A percentile compares a stretch with the other conserved stretches of the same genome.
Conservation (phyloP, 352 stramenopile genomes). For the Globisporangium takayamanum region DNA sequence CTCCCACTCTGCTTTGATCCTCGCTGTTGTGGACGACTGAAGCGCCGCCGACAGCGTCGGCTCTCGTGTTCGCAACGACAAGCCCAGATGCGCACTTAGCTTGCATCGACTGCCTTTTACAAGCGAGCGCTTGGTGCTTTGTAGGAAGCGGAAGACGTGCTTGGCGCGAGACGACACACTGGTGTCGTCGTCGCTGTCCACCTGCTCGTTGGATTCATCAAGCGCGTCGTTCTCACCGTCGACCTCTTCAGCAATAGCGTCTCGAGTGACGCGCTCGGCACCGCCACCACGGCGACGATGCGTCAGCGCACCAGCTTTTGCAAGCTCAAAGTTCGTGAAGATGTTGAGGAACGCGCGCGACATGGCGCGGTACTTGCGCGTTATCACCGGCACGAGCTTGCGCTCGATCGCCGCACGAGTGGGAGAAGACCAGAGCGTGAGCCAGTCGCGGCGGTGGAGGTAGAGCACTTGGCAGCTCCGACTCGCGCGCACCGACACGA, state of each 20-base stretch:
- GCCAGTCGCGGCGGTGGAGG: slow-evolving; percentile 14
- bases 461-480: slow-evolving; percentile 17
- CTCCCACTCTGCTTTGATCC: slow-evolving; percentile 5
- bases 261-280: neutral
- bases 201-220: neutral
- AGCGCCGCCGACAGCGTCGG: slow-evolving; percentile 1
- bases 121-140: neutral
- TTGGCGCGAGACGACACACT: neutral
- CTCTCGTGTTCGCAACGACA: neutral
- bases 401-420: slow-evolving; percentile 17
- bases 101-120: slow-evolving; percentile 1
- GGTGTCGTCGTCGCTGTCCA: neutral
- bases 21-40: neutral
- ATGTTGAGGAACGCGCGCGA: slow-evolving; percentile 19
- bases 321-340: slow-evolving; percentile 23
- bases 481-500: slow-evolving; percentile 14
- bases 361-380: slow-evolving; percentile 15
- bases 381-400: slow-evolving; percentile 17
- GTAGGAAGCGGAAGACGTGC: neutral
- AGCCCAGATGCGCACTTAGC: slow-evolving; percentile 5
- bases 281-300: neutral
- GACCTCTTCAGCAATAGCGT: neutral
- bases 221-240: neutral
- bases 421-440: slow-evolving; percentile 11
- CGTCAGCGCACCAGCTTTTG: neutral